phyloP scores from a whole-genome alignment of 129 eudicot species.

The Flaveria bidentis region DNA sequence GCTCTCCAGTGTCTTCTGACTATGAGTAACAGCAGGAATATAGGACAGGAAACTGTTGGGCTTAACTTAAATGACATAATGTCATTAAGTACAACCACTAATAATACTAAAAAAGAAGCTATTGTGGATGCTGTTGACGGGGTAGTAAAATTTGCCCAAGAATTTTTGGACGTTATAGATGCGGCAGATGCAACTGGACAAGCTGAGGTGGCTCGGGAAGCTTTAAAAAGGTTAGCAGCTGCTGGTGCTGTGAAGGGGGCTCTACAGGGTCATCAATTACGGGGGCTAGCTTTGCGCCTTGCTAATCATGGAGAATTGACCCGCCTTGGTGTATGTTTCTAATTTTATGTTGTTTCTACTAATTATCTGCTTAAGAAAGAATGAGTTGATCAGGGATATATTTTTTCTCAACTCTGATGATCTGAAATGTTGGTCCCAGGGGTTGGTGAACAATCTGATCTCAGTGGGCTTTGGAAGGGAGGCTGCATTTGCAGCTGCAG shows the following conservation, averaged over 20 bases:
- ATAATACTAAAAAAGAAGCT: slow-evolving; percentile 63
- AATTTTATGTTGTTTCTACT: slow-evolving; percentile 2
- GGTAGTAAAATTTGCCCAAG: slow-evolving; percentile 81
- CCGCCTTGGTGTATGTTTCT: slow-evolving; percentile 75
- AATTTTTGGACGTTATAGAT: slow-evolving; percentile 85
- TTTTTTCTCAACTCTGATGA: slow-evolving; percentile 6
- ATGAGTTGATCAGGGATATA: not conserved
- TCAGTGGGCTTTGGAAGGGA: slow-evolving; percentile 91
- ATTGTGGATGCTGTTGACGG: slow-evolving; percentile 97
- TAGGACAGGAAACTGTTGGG: slow-evolving; percentile 84
- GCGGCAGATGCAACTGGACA: slow-evolving; percentile 99
- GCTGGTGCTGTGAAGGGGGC: slow-evolving; percentile 98
- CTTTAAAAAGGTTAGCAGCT: slow-evolving; percentile 92
- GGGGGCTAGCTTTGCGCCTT: slow-evolving; percentile 91
- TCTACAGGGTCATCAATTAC: slow-evolving; percentile 74
- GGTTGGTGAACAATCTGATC: slow-evolving; percentile 84
- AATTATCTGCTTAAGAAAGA: not conserved
- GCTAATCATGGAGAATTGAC: slow-evolving; percentile 97
- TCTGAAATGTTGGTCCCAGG: slow-evolving; percentile 46
- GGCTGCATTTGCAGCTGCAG: slow-evolving; percentile 96
- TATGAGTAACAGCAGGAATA: slow-evolving; percentile 96
- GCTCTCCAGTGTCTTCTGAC: slow-evolving; percentile 94
- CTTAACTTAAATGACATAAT: slow-evolving; percentile 83
- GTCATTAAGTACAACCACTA: slow-evolving; percentile 51
- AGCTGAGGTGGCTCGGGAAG: slow-evolving; percentile 93